Percentiles rank a stretch among this genome's conserved stretches.
These are phyloP conservation scores for Annona cherimola DNA, from an alignment of 164 flowering plant genomes.

Conservation along the genomic window DNA sequence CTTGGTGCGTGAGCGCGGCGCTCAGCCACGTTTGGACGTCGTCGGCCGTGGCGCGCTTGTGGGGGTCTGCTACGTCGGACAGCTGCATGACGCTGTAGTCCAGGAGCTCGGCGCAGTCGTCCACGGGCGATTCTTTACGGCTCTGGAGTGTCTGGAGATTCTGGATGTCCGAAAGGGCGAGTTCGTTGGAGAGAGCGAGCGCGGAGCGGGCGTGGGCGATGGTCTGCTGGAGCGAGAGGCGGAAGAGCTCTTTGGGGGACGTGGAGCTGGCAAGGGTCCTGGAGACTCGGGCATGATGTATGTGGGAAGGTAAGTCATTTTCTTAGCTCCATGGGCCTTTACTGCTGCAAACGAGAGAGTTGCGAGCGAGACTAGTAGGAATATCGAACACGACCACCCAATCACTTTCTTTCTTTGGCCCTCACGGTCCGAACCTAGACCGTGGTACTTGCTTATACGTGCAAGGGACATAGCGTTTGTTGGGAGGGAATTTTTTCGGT, in stretches of 20 bases:
- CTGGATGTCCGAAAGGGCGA: neutral
- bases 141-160: neutral
- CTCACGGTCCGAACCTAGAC: neutral
- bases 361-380: slow-evolving; percentile 5
- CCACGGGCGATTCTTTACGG: slow-evolving; percentile 7
- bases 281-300: neutral
- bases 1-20: slow-evolving; percentile 32
- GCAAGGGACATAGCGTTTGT: neutral
- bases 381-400: slow-evolving; percentile 5
- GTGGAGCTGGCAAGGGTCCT: slow-evolving; percentile 1
- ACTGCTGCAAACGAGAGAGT: slow-evolving; percentile 1
- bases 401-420: neutral
- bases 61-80: slow-evolving; percentile 4
- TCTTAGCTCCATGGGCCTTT: slow-evolving; percentile 3
- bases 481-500: neutral
- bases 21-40: slow-evolving; percentile 40
- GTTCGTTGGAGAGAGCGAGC: slow-evolving; percentile 6
- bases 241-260: slow-evolving; percentile 12
- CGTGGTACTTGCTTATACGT: slow-evolving; percentile 6
- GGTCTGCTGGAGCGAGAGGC: slow-evolving; percentile 16
- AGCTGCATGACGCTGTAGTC: slow-evolving; percentile 21
- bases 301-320: neutral
- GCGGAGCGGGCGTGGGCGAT: slow-evolving; percentile 8
- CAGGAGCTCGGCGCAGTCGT: slow-evolving; percentile 28
- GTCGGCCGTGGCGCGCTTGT: slow-evolving; percentile 7